Base-by-base conservation (phyloP, 2,329 filamentous ascomycete genomes). In the Coleophoma crateriformis region DNA sequence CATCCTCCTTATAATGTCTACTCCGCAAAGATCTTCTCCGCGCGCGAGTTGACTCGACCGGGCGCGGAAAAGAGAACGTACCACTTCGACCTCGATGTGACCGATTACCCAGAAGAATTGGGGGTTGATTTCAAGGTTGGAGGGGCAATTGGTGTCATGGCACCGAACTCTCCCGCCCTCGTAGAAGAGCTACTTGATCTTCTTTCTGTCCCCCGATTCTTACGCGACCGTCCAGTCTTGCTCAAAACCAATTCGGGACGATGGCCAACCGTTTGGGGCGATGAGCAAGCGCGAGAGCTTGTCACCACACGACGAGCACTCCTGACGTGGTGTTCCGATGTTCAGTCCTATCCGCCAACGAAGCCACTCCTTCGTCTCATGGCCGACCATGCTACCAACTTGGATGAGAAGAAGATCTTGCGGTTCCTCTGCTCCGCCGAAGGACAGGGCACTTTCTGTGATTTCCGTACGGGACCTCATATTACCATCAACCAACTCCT, bases 221-320 rank as follows among this genome's bases (percentile, higher is more conserved):
- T 94, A 52, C 86, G 94, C 32, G 88, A 95, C 70, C 94, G 89
- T 74, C 85, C 87, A 13, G 79, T 96, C 15, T 74, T 87, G 15
- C 71, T 97, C 58, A 84, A 84, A 66, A 97, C 94, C 0, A 82
- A 78, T 34, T 81, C 77, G 53, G 92, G 92, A 33, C 81, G 94
- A 45, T 99, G 92, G 92, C 94, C 94, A 4, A 99, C 94, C 0
- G 95, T 99, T 45, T 99, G 94, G 94, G 94, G 92, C 39, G 89
- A 95, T 2, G 92, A 97, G 17, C 71, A 88, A 67, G 71, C 91
- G 7, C 82, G 94, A 50, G 85, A 94, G 65, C 75, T 99, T n/a
- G 75, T 91, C 49, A 96, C 92, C 3, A 97, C 91, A 0, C 84
- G 92, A 44, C 81, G 92, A 45, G 92, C 95, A 66, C 75, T 99